Base-by-base conservation (phyloP, 2,329 filamentous ascomycete genomes). In the Pseudocercospora cruenta region DNA sequence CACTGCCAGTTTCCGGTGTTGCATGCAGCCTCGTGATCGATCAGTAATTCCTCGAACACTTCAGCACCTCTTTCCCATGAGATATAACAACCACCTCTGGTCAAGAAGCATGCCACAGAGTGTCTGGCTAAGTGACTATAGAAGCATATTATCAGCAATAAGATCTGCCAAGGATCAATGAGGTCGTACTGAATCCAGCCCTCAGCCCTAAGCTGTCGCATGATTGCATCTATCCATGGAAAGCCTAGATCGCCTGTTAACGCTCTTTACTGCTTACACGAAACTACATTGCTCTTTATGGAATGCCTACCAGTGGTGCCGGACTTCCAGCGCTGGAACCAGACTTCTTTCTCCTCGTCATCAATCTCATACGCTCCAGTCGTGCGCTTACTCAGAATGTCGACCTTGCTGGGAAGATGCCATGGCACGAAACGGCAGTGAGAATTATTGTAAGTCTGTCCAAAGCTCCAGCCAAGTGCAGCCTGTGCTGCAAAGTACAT, bases 401-500 rank as follows among this genome's bases (percentile, higher is more conserved):
- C 81, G 60, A 85, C 75, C 67, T 87, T 87, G 1, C 87, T 89
- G 0, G 88, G 90, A 1, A 94, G 79, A 73, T 93, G 90, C 91
- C 91, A 94, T 3, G 90, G 90, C 14, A 94, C 86, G 77, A 93
- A 93, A n/a, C 90, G 85, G 45, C 87, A 90, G 69, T 89, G 80
- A 0, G 83, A 77, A 72, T 94, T 94, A 39, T 86, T 85, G 58
- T 85, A 80, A 0, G 89, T 89, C 72, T 91, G 90, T 0, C 80
- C 82, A 71, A 92, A 93, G 0, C 80, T 72, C 33, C 85, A 82
- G 0, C 91, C 91, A 1, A 93, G 80, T 0, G 86, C 84, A 0
- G 90, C 90, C 75, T 94, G 90, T 0, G 91, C 90, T 14, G 86
- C 90, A 71, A 94, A 93, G 78, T 93, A 94, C 91, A 94, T 94